Base-by-base conservation (phyloP, 768 basidiomycete species). In the Serendipita vermifera region DNA sequence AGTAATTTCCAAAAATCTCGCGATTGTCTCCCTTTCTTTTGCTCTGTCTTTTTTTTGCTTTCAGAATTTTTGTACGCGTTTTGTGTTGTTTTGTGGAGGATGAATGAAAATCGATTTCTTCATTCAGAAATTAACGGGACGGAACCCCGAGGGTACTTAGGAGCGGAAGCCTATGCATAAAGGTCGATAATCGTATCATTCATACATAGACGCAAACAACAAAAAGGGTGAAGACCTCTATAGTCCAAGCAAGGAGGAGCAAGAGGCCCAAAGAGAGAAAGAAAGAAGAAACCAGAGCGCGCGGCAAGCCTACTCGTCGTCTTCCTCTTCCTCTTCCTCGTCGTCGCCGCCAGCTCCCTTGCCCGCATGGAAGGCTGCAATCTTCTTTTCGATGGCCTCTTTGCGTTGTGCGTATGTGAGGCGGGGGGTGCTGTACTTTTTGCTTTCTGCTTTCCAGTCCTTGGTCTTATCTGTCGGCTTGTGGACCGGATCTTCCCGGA, bases 401-500 rank as follows among this genome's bases (percentile, higher is more conserved):
- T 80, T 77, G 68, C 92, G 83, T 75, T 94, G 73, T 46, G 77
- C 89, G 62, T 76, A 65, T 33, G 81, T 88, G 67, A 91, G 83
- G 69, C 75, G 87, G 66, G 62, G 61, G 57, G 72, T 71, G 71
- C 79, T 78, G 77, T 78, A 76, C 69, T 93, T 90, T 65, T 77
- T 67, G 57, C 74, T 71, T 71, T 96, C 94, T 31, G 84, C 76
- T 69, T 85, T 90, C 93, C 93, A 98, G 73, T 93, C 88, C 65
- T 78, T 78, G 38, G 82, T 71, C 75, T 97, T 96, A 59, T 92
- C 87, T 35, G 85, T 81, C 53, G 89, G 83, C 70, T 87, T 82
- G 80, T 93, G 93, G 20, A 72, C 70, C 43, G 96, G 94, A 68
- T 96, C 84, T 67, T 93, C 93, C 60, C 96, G 88, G 71, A 98